Evolutionary conservation across 345 rosid species (phyloP).

Genomic region (Populus nigra): DNA sequence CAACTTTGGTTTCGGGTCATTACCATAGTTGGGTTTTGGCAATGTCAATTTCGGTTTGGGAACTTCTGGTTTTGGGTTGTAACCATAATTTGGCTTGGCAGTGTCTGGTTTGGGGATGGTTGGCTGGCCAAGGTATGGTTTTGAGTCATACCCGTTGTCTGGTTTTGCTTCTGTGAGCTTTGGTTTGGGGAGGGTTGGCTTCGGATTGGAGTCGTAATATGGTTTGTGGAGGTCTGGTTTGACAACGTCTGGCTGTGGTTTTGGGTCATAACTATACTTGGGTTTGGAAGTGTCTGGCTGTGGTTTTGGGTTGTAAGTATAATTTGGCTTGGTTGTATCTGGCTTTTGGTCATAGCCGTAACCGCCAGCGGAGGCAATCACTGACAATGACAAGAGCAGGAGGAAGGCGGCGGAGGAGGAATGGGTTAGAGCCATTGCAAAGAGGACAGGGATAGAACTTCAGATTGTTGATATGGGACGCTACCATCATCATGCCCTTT

Average conservation of each 20-base stretch:
- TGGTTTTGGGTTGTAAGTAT: background rate
- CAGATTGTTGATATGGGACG: background rate
- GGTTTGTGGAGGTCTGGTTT: background rate
- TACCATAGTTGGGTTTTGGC: background rate
- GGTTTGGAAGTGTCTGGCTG: background rate
- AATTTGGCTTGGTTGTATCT: background rate
- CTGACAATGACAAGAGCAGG: constrained; percentile 29
- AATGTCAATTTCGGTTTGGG: background rate
- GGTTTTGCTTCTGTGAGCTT: background rate
- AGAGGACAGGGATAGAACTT: background rate
- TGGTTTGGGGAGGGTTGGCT: background rate
- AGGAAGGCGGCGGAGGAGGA: constrained; percentile 11
- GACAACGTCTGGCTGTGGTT: background rate
- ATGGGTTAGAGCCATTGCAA: constrained; percentile 19
- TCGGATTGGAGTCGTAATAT: background rate
- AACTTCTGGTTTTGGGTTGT: background rate
- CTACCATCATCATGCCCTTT: background rate
- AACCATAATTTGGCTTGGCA: background rate
- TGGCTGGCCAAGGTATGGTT: background rate
- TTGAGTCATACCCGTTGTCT: background rate
- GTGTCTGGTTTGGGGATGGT: background rate
- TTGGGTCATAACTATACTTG: background rate
- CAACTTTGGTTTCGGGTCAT: background rate
- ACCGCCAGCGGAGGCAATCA: constrained; percentile 8
- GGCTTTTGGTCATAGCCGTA: constrained; percentile 1